Evolutionary conservation across 805 yeast species (phyloP), one percentile per base, ranked within the genome.

Genomic region (Naumovozyma castellii): DNA sequence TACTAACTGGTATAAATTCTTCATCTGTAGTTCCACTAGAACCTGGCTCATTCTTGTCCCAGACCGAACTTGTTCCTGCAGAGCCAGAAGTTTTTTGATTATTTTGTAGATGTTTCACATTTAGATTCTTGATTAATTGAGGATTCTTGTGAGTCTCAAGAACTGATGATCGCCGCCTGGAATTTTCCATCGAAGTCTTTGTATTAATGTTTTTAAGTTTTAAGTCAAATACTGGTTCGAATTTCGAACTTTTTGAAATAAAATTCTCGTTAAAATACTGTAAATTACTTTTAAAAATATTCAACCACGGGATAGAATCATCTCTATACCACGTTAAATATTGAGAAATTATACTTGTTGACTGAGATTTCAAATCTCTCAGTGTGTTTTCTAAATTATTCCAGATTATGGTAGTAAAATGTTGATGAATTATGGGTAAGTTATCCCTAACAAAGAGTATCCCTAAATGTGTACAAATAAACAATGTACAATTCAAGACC

Each of bases 401-500:
- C 65, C 65, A 61, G 15, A 49, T 32, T 3, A 41, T 37, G 1
- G 42, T 39, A 27, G 46, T 45, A 25, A 53, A 49, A 38, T 54
- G 48, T 3, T 59, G 56, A 8, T 54, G 53, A 1, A 71, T 45
- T 25, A 67, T 42, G 6, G 62, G 60, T 1, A 56, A 43, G 39
- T 67, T 65, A 1, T 61, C 59, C 17, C 77, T 79, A 39, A 76
- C 71, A 27, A 86, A 61, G 13, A 84, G 50, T 3, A 75, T 53
- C 22, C 78, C 86, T 40, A 83, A 61, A 54, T 85, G 84, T 46
- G 73, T 69, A 47, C 73, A 76, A 10, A 84, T 66, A 48, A 73
- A 82, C 79, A 85, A 78, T 18, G 79, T 62, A 53, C 94, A 75
- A 39, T 75, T 72, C 37, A 69, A 67, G 43, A 76, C 67, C 29